Evolutionary conservation across 768 basidiomycete species (phyloP), one percentile per base, ranked within the genome.

Genomic region (Tylopilus vinaceipallidus): DNA sequence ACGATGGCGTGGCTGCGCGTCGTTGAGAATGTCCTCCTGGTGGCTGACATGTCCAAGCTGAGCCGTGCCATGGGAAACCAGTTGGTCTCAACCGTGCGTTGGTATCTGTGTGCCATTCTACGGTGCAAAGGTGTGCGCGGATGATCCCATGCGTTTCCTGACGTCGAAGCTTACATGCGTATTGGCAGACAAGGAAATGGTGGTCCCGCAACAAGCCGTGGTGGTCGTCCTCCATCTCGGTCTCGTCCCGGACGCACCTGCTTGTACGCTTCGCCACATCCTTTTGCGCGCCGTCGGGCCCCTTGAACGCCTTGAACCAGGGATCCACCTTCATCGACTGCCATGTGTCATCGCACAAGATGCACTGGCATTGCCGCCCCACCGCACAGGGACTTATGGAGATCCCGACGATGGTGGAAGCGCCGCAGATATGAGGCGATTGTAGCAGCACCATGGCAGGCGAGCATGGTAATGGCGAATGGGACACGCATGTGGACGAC

Each of bases 1-100:
- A 68, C 69, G 10, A 58, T 84, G 12, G 80, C 78, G 5, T 91
- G 86, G 85, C 68, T 80, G 24, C 81, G 77, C 45, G 79, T 87
- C 37, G 56, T 88, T 2, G 83, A 84, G 50, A 88, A 88, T 54
- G 71, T 88, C 39, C 53, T 84, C 32, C 64, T 77, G 20, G 64
- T 81, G 1, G 72, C 72, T 2, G 77, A 87, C 49, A 49, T 67
- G 1, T 51, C 52, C 24, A 88, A 81, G 62, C 38, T 88, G 30
- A 81, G 81, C 54, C 61, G 66, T 0, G 72, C 78, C 0, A 85
- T 78, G 1, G 69, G 68, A 27, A 79, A 82, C 1, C 80, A 82
- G 62, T 89, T 86, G 87, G 75, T 77, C 30, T 57, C 30, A 56
- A 70, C 72, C 10, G 62, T 86, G 12, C 76, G 73, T 49, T 71